Base-by-base conservation (phyloP, 2,329 filamentous ascomycete genomes). In the Fusarium temperatum region DNA sequence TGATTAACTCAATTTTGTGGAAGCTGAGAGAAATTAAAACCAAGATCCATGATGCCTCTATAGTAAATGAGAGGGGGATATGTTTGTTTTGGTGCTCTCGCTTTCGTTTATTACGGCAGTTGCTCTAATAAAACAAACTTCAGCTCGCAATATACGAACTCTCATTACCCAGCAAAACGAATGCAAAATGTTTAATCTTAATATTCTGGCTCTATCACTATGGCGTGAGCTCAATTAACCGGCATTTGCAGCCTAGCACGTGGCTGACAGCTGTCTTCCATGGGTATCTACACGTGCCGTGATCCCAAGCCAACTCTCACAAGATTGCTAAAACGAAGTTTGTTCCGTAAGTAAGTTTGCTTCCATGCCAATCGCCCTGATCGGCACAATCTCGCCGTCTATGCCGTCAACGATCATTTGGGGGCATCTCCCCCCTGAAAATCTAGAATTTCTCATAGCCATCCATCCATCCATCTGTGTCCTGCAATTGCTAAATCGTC, bases 251-350 rank as follows among this genome's bases (percentile, higher is more conserved):
- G 59, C 42, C 47, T 65, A 63, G 59, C 71, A 72, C 63, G 63
- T 68, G 68, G 72, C 71, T 74, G 63, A 68, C 55, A 74, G 63
- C 51, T 60, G 35, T 60, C 71, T 53, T 60, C 57, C 50, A 63
- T 72, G 48, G 66, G 57, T 63, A 72, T 69, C 60, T 66, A 55
- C 63, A 68, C 32, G 42, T 66, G 61, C 53, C 39, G 47, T 61
- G 60, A 51, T 70, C 65, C 41, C 56, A 58, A 55, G 60, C 56
- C 42, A 60, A 60, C 39, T 70, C 54, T 73, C 62, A 30, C 48
- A 56, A 70, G 45, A 66, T 69, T 51, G 51, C 54, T 65, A 51
- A 63, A 48, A 42, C 45, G 36, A 24, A 55, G n/a, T 50, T 69
- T 42, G 54, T 57, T 45, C 59, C 5, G 8, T 22, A n/a, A 38